Evolutionary conservation across 1,139 yeast species (phyloP).

Genomic region (Kurtzmaniella quercitrusa): DNA sequence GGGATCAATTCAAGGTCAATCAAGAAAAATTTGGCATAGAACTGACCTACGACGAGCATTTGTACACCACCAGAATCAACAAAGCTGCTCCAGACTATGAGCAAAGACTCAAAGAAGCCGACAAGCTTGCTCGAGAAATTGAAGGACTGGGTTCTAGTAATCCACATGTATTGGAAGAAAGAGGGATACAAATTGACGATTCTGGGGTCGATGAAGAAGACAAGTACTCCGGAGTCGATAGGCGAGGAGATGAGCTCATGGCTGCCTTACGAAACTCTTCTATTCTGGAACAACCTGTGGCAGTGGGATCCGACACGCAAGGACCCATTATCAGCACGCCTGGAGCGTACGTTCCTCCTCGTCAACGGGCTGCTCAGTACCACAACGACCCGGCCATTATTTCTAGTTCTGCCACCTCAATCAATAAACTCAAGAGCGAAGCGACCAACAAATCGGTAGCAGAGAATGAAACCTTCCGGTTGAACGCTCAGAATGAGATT

Average conservation of each 20-base stretch:
- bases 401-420: conserved; percentile 44
- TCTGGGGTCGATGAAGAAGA: conserved; percentile 93
- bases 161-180: conserved; percentile 84
- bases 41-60: conserved; percentile 82
- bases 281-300: conserved; percentile 10
- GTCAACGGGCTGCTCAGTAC: conserved; percentile 58
- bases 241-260: conserved; percentile 61
- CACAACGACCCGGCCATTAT: conserved; percentile 79
- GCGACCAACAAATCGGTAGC: not conserved
- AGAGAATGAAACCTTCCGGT: conserved; percentile 36
- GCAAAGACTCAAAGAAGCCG: conserved; percentile 66
- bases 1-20: conserved; percentile 96
- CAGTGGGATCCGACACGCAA: conserved; percentile 3
- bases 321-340: conserved; percentile 11
- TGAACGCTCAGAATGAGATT: conserved; percentile 62
- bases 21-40: conserved; percentile 84
- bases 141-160: conserved; percentile 67
- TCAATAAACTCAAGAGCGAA: not conserved
- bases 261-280: conserved; percentile 49
- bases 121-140: conserved; percentile 75
- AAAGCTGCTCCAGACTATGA: conserved; percentile 70
- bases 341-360: conserved; percentile 58
- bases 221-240: conserved; percentile 85
- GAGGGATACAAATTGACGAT: conserved; percentile 75
- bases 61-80: conserved; percentile 84